phyloP scores from a whole-genome alignment of 345 rosid species.

The Lepidium sativum region DNA sequence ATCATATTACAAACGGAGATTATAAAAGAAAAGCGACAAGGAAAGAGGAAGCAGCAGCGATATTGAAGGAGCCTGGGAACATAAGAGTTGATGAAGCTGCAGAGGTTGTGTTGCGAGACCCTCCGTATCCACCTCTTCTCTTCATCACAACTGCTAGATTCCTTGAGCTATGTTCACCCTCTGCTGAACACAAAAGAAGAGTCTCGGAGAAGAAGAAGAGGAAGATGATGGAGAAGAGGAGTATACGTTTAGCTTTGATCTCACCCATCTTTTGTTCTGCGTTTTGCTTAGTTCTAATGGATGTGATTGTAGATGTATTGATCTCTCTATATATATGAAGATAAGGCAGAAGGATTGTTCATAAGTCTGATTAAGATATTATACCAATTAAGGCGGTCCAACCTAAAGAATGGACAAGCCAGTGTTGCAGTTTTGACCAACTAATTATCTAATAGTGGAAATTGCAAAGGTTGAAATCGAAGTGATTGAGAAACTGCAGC shows the following conservation, averaged over 20 bases:
- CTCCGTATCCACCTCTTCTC: not conserved
- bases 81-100: conserved; percentile 6
- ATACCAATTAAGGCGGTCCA: not conserved
- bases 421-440: not conserved
- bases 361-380: not conserved
- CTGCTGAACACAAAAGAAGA: conserved; percentile 15
- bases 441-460: no score
- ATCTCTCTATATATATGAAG: no score
- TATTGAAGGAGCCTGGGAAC: conserved; percentile 4
- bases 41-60: conserved; percentile 17
- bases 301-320: not conserved
- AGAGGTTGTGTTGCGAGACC: not conserved
- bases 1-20: not conserved
- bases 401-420: not conserved
- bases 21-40: conserved; percentile 10
- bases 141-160: conserved; percentile 15
- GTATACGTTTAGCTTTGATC: conserved; percentile 13
- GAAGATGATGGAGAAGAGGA: conserved; percentile 12
- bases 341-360: no score
- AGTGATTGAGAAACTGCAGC: no score
- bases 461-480: no score
- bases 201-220: conserved; percentile 16
- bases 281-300: not conserved
- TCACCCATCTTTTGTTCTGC: conserved; percentile 11
- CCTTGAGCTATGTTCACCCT: conserved; percentile 13